These are phyloP conservation scores for Hydnomerulius pinastri DNA, from an alignment of 768 basidiomycete genomes.

Conservation along the genomic window DNA sequence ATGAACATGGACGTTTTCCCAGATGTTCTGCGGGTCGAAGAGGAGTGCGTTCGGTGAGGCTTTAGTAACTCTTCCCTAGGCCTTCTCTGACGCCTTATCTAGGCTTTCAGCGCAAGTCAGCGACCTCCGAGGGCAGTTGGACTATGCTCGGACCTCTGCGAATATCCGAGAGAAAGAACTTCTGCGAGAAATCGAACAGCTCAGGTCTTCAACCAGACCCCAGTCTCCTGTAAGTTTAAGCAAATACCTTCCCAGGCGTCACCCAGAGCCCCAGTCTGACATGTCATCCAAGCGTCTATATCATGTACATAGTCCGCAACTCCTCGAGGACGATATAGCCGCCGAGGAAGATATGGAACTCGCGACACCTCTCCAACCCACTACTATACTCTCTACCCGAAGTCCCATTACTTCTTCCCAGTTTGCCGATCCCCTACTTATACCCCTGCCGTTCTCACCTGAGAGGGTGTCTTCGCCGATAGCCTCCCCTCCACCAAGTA, in stretches of 20 bases:
- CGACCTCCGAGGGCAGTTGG: slow-evolving; percentile 33
- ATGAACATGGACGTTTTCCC: slow-evolving; percentile 20
- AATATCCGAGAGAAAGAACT: slow-evolving; percentile 36
- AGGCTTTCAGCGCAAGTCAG: slow-evolving; percentile 35
- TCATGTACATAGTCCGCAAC: slow-evolving; percentile 12
- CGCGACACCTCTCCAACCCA: slow-evolving; percentile 49
- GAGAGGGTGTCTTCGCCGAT: slow-evolving; percentile 18
- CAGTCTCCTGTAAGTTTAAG: background rate
- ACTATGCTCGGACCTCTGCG: slow-evolving; percentile 20
- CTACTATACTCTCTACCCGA: slow-evolving; percentile 15
- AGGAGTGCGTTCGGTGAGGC: slow-evolving; percentile 39
- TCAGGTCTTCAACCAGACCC: slow-evolving; percentile 9
- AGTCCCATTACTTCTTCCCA: background rate
- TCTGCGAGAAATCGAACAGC: slow-evolving; percentile 30
- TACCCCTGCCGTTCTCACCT: slow-evolving; percentile 23
- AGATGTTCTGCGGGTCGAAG: slow-evolving; percentile 31
- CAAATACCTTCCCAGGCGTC: slow-evolving; percentile 7
- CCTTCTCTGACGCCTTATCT: background rate
- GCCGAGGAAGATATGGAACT: slow-evolving; percentile 53
- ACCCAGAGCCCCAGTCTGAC: background rate
- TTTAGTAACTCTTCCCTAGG: background rate
- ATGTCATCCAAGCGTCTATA: slow-evolving; percentile 6
- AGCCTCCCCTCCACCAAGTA: background rate
- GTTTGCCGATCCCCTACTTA: slow-evolving; percentile 9
- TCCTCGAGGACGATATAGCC: slow-evolving; percentile 35